Evolutionary conservation across 2,329 filamentous ascomycete species (phyloP).

Genomic region (Fusarium ramigenum): DNA sequence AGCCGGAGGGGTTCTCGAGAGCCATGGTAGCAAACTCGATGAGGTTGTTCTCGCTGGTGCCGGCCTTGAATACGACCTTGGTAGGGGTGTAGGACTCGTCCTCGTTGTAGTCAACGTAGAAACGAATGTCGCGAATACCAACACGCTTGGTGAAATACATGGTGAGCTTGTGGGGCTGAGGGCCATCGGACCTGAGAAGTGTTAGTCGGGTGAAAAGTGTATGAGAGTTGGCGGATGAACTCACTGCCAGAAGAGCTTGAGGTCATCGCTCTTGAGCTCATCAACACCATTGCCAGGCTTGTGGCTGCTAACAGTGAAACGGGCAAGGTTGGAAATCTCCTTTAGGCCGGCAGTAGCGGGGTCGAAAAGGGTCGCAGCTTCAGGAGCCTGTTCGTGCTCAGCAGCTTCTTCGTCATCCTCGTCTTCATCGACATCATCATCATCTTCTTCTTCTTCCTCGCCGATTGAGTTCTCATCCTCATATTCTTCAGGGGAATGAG

Average conservation of each 20-base stretch:
- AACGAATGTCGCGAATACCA: slow-evolving; percentile 78
- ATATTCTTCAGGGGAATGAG: slow-evolving; percentile 44
- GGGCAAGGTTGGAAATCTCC: slow-evolving; percentile 85
- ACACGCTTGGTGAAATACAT: slow-evolving; percentile 88
- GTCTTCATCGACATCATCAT: slow-evolving; percentile 44
- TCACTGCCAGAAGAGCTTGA: slow-evolving; percentile 81
- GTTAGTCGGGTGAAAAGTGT: not conserved
- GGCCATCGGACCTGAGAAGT: slow-evolving; percentile 74
- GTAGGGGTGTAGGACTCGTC: slow-evolving; percentile 98
- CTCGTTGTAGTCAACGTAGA: slow-evolving; percentile 88
- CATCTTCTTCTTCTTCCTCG: slow-evolving; percentile 49
- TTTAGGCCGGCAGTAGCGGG: slow-evolving; percentile 69
- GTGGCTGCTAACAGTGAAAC: slow-evolving; percentile 82
- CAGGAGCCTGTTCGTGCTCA: slow-evolving; percentile 41
- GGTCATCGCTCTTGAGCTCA: slow-evolving; percentile 78
- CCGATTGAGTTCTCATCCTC: slow-evolving; percentile 46
- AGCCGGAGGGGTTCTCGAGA: slow-evolving; percentile 82
- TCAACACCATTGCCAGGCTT: slow-evolving; percentile 84
- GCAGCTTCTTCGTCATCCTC: slow-evolving; percentile 10
- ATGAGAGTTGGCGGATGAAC: slow-evolving; percentile 40
- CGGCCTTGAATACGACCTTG: slow-evolving; percentile 87
- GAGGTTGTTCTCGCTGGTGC: slow-evolving; percentile 90
- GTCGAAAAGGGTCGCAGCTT: slow-evolving; percentile 58
- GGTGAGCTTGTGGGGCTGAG: slow-evolving; percentile 83
- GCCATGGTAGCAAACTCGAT: slow-evolving; percentile 86